Base-by-base conservation (phyloP, 1,284 basidiomycete species). In the Boletus semigastroideus region DNA sequence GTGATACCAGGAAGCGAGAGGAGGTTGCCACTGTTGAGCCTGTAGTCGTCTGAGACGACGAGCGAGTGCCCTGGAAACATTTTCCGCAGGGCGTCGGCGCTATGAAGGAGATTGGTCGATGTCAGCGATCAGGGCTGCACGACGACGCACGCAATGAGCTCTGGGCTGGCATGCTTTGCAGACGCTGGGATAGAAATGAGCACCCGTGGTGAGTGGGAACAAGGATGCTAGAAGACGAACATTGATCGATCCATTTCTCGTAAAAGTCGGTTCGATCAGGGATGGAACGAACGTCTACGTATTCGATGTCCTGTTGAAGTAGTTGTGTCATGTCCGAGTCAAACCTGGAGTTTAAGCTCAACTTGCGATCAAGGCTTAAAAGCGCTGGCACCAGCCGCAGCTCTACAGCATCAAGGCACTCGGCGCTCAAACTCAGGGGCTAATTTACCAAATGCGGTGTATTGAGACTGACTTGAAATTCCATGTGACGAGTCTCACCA, bases 41-140 rank as follows among this genome's bases (percentile, higher is more conserved):
- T 64, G 48, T 56, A 67, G 55, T 83, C 80, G 16, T 69, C 63
- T 4, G 83, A 78, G 53, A 79, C 69, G 5, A 86, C 75, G 27
- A 89, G 58, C 22, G 83, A 81, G 59, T 86, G 75, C 6, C 78
- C 74, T 4, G 87, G 84, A 63, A 88, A 83, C 12, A 84, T 56
- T 58, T 75, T 77, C 41, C 76, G 78, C 41, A 89, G 71, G 25
- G 74, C 66, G 51, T 80, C 71, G 13, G 75, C 73, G n/a, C 84
- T 84, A 52, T 43, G 28, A 46, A 42, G 46, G 14, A 12, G 31
- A 46, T 34, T 20, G 27, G 46, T 40, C 46, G 44, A 51, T 36
- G 44, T 37, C 28, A 16, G 30, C 25, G 25, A 47, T 48, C 42
- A 9, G 17, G 25, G n/a, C 9, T 28, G 38, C 6, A 30, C 4